Evolutionary conservation across 352 stramenopile species (phyloP).

Genomic region (Phytophthora litchii): DNA sequence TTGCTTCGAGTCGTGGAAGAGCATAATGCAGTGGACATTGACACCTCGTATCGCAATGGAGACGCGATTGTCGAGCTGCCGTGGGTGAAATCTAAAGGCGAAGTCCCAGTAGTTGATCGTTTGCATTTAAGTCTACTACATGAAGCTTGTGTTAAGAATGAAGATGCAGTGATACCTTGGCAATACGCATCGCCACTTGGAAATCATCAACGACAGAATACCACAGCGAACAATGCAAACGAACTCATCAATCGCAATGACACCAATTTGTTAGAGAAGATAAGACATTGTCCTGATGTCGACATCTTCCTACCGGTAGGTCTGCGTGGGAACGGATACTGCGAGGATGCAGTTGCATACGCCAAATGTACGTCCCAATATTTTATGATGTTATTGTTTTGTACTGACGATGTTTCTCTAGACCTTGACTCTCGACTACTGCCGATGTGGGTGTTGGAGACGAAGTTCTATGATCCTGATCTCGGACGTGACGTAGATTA

Average conservation of each 20-base stretch:
- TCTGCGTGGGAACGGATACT: conserved; percentile 68
- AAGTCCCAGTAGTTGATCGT: conserved; percentile 29
- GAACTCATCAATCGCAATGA: conserved; percentile 29
- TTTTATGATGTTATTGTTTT: background rate
- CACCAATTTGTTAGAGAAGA: conserved; percentile 41
- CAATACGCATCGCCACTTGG: conserved; percentile 23
- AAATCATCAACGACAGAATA: conserved; percentile 8
- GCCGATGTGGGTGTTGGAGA: conserved; percentile 44
- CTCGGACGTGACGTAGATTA: conserved; percentile 34
- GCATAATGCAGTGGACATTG: conserved; percentile 7
- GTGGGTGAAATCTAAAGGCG: conserved; percentile 3
- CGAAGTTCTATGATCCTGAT: conserved; percentile 29
- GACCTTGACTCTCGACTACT: conserved; percentile 46
- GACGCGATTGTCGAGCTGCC: background rate
- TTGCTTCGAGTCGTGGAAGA: conserved; percentile 4
- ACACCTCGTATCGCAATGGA: background rate
- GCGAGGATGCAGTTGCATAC: conserved; percentile 69
- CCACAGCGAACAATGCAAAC: conserved; percentile 13
- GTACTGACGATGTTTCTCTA: conserved; percentile 3
- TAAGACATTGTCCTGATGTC: conserved; percentile 59
- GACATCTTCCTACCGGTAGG: conserved; percentile 61
- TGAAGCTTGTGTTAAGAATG: conserved; percentile 36
- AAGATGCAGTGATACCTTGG: conserved; percentile 42
- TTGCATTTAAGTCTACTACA: conserved; percentile 47
- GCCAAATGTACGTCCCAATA: conserved; percentile 48